Evolutionary conservation across 208 protist species (phyloP), one percentile per base, ranked within the genome.

Genomic region (Wallacemonas sp.): DNA sequence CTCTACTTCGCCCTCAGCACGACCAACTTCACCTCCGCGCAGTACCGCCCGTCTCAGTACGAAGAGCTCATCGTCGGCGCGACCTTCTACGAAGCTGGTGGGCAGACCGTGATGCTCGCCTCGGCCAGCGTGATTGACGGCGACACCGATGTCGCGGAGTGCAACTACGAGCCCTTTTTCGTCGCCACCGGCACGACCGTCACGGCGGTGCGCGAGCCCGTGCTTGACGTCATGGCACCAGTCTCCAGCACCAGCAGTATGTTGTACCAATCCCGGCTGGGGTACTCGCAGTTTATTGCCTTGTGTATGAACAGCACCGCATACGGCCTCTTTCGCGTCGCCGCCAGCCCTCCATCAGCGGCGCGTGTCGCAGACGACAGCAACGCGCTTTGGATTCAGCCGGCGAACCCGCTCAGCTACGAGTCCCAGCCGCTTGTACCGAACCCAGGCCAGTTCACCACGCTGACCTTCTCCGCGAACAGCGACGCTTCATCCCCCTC

Each of bases 81-180:
- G 47, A 80, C 74, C 59, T 93, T 93, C 67, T 59, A 24, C 26
- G 38, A 46, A 6, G 30, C 44, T 21, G 82, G 78, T 4, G 31
- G 42, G 19, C 1, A 39, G 0, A 22, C 26, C 24, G 53, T 39
- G 8, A 34, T 66, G 2, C 47, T 94, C 14, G 62, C 54, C 14
- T 56, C 63, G 19, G 77, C 64, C 39, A 41, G 77, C 38, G 31
- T 94, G 26, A 91, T 93, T 46, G 44, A 33, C 49, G 70, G 36
- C 8, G 69, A 79, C 61, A 66, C 78, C 15, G 53, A 45, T 45
- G 66, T 74, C 28, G 70, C 76, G 11, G 88, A 95, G 70, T 93
- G 90, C 68, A 90, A 91, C 78, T 95, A 95, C 72, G 77, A 36
- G n/a, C 70, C 82, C 0, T 95, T 88, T 49, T 81, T 76, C 59